These are phyloP conservation scores for Fusarium sp. DNA, from an alignment of 2,329 filamentous ascomycete species.

Conservation along the genomic window DNA sequence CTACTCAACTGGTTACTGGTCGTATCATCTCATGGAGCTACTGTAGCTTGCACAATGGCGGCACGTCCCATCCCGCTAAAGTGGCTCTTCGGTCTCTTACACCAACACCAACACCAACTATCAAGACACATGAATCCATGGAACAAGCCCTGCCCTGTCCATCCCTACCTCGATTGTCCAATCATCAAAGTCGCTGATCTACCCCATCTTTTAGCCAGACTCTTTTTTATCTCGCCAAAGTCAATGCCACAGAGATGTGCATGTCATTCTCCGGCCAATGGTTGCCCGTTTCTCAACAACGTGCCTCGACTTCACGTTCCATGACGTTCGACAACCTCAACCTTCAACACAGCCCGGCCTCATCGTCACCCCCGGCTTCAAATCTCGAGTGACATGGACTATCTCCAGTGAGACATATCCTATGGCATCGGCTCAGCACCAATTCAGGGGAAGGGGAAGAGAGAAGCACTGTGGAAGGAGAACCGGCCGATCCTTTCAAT, in stretches of 20 bases:
- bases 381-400: neutral
- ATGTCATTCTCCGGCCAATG: conserved; percentile 34
- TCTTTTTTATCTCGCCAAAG: conserved; percentile 28
- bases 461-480: conserved; percentile 16
- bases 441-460: conserved; percentile 28
- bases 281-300: conserved; percentile 33
- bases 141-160: neutral
- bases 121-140: neutral
- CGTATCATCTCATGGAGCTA: neutral
- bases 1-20: neutral
- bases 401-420: conserved; percentile 24
- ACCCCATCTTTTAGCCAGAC: conserved; percentile 42
- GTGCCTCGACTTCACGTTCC: conserved; percentile 36
- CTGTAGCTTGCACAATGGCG: conserved; percentile 5
- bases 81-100: neutral
- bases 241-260: conserved; percentile 30
- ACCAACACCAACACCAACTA: neutral
- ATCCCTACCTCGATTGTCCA: conserved; percentile 31
- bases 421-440: conserved; percentile 6
- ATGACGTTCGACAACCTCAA: conserved; percentile 24
- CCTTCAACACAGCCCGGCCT: conserved; percentile 8
- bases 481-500: conserved; percentile 3
- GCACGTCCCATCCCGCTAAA: conserved; percentile 38
- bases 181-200: conserved; percentile 18
- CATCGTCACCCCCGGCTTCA: conserved; percentile 1